Percentiles rank a stretch among this genome's conserved stretches.
Conservation (phyloP, 768 basidiomycete genomes). For the Kwoniella shandongensis region DNA sequence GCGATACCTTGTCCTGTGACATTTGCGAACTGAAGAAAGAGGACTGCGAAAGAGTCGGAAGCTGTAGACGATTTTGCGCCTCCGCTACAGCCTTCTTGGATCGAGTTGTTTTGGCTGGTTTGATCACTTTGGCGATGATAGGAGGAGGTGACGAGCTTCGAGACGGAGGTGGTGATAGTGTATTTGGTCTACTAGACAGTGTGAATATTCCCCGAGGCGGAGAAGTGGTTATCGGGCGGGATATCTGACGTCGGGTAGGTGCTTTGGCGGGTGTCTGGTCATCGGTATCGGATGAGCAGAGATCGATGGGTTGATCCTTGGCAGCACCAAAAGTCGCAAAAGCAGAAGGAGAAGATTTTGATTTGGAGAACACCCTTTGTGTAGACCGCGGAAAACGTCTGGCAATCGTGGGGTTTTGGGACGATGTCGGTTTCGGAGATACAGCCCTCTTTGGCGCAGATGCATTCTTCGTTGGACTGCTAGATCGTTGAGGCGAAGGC, state of each 20-base stretch:
- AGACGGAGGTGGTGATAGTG: background rate
- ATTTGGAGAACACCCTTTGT: slow-evolving; percentile 13
- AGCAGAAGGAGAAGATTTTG: slow-evolving; percentile 21
- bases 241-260: background rate
- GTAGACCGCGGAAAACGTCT: no score
- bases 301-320: slow-evolving; percentile 17
- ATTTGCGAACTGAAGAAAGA: background rate
- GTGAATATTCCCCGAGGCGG: background rate
- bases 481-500: slow-evolving; percentile 1
- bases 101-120: background rate
- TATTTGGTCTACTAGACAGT: background rate
- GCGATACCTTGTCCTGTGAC: background rate
- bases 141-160: background rate
- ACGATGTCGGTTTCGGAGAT: no score
- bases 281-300: slow-evolving; percentile 13
- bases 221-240: background rate
- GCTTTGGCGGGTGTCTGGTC: slow-evolving; percentile 5
- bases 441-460: background rate
- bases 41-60: background rate
- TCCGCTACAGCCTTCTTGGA: background rate
- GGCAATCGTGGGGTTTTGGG: no score
- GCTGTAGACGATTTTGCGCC: background rate
- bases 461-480: background rate
- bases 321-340: background rate
- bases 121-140: background rate